Percentiles rank a stretch among this genome's conserved stretches.
Conservation (phyloP, 2,329 filamentous ascomycete species). For the Diplodia scrobiculata region DNA sequence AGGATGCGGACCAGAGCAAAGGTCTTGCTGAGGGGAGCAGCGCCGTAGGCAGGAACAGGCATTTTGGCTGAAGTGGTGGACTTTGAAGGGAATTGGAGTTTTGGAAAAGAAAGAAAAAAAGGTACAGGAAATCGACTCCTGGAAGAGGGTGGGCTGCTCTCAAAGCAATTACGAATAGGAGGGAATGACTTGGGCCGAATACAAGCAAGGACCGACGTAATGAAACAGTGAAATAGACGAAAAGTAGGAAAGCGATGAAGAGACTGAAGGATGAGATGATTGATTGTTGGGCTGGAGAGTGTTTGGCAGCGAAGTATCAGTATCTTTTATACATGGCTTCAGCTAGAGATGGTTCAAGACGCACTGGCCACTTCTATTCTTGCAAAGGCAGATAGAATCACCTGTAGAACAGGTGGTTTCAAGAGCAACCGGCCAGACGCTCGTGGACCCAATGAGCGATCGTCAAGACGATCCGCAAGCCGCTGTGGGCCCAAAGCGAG, state of each 20-base stretch:
- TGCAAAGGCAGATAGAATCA: not conserved
- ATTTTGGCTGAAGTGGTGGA: constrained; percentile 39
- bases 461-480: too few species aligned
- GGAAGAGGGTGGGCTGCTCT: constrained; percentile 15
- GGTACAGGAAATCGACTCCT: constrained; percentile 27
- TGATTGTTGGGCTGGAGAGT: constrained; percentile 13
- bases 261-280: constrained; percentile 37
- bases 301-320: not conserved
- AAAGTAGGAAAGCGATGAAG: constrained; percentile 41
- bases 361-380: constrained; percentile 28
- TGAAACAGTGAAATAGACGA: constrained; percentile 40
- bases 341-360: not conserved
- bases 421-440: constrained; percentile 22
- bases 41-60: constrained; percentile 65
- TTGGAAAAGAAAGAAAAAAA: constrained; percentile 6
- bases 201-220: constrained; percentile 32
- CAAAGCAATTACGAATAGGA: constrained; percentile 24
- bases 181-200: constrained; percentile 36
- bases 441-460: constrained; percentile 20
- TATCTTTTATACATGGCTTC: constrained; percentile 15
- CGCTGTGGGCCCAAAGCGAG: not conserved
- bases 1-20: constrained; percentile 74
- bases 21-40: constrained; percentile 68
- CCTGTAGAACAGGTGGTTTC: constrained; percentile 17
- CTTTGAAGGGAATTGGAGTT: too few species aligned